Percentiles rank a stretch among this genome's conserved stretches.
Conservation (phyloP, 2,329 filamentous ascomycete genomes). For the Thielaviopsis cerberus region DNA sequence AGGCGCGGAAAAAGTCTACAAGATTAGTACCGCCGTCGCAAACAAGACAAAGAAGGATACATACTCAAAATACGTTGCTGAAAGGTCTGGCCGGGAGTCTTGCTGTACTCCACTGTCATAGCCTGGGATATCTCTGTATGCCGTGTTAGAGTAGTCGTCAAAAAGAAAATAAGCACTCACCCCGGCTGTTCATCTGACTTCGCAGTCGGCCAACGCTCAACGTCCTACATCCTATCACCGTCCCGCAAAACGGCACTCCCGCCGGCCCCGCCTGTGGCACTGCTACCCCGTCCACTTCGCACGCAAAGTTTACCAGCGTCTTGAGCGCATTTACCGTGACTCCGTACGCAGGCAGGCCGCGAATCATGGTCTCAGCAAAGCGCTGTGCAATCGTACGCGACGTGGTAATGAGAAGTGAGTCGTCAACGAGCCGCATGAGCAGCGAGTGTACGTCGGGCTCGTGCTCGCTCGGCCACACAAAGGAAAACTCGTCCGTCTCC, state of each 20-base stretch:
- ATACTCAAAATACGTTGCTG: conserved; percentile 58
- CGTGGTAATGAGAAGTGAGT: conserved; percentile 76
- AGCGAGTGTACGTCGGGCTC: conserved; percentile 25
- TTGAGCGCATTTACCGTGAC: conserved; percentile 60
- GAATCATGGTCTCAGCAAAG: conserved; percentile 68
- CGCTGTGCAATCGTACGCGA: conserved; percentile 43
- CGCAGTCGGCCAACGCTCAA: conserved; percentile 57
- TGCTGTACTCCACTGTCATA: conserved; percentile 60
- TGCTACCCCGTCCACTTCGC: conserved; percentile 32
- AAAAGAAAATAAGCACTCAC: conserved; percentile 23
- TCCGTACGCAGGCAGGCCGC: conserved; percentile 61
- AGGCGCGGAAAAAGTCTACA: conserved; percentile 55
- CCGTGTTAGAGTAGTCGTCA: neutral
- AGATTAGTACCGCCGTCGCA: too few species aligned
- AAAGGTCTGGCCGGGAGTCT: conserved; percentile 57
- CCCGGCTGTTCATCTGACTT: conserved; percentile 29
- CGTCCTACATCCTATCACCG: conserved; percentile 53
- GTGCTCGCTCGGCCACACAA: conserved; percentile 29
- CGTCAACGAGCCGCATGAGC: conserved; percentile 70
- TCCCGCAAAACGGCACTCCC: conserved; percentile 79
- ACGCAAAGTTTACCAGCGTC: conserved; percentile 68
- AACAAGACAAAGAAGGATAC: conserved; percentile 11
- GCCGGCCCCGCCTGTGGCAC: conserved; percentile 28
- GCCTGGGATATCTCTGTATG: conserved; percentile 37
- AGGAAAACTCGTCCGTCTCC: conserved; percentile 49